Evolutionary conservation across 495 filamentous ascomycete species (phyloP).

Genomic region (Aspergillus carlsbadensis): DNA sequence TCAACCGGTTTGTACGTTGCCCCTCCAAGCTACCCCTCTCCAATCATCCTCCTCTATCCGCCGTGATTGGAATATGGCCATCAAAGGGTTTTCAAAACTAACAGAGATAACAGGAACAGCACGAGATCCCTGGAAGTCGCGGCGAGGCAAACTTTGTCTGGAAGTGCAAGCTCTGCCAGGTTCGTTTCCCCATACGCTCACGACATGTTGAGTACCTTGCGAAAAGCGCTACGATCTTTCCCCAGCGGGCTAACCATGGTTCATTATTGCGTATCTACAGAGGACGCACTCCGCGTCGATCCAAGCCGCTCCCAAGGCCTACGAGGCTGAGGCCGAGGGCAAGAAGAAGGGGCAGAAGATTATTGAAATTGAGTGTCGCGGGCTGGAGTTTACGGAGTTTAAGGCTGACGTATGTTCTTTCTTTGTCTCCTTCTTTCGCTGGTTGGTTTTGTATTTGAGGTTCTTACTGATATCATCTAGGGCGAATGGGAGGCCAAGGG

Average conservation of each 20-base stretch:
- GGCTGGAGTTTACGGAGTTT: slow-evolving; percentile 89
- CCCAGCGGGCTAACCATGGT: slow-evolving; percentile 4
- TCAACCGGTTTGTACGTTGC: slow-evolving; percentile 83
- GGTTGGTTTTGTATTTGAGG: neutral
- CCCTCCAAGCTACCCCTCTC: neutral
- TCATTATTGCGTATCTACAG: slow-evolving; percentile 31
- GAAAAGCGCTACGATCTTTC: neutral
- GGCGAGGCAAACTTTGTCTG: slow-evolving; percentile 98
- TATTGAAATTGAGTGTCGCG: slow-evolving; percentile 88
- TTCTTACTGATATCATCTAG: slow-evolving; percentile 34
- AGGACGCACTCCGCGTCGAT: slow-evolving; percentile 71
- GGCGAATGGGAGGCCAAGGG: slow-evolving; percentile 90
- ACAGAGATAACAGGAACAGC: slow-evolving; percentile 59
- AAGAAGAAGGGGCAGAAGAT: slow-evolving; percentile 74
- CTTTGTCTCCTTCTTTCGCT: too few relatives aligned
- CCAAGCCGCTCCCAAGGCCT: slow-evolving; percentile 65
- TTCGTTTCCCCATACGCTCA: slow-evolving; percentile 27
- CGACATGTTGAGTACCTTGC: slow-evolving; percentile 6
- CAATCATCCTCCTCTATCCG: neutral
- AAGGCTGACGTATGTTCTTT: slow-evolving; percentile 69
- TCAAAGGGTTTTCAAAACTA: too few relatives aligned
- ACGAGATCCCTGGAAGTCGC: slow-evolving; percentile 84
- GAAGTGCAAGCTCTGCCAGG: slow-evolving; percentile 92
- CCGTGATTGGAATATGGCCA: neutral
- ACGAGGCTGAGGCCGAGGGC: slow-evolving; percentile 49